These are phyloP conservation scores for Sclerotinia borealis DNA, from an alignment of 2,329 filamentous ascomycete species.

Conservation along the genomic window DNA sequence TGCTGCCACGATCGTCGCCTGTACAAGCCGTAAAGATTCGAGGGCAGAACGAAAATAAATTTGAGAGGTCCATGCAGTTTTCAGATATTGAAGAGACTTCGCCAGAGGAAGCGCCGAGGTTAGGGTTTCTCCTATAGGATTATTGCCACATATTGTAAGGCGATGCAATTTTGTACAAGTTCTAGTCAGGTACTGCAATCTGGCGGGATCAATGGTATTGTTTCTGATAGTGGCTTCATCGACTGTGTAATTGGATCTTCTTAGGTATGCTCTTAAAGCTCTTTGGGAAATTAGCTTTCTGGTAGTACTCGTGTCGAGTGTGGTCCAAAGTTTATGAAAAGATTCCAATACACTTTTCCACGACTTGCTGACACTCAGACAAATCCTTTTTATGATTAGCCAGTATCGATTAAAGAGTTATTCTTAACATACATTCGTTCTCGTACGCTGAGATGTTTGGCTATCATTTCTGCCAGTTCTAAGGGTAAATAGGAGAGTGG, in stretches of 20 bases:
- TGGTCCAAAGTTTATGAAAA: conserved; percentile 29
- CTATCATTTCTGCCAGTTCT: conserved; percentile 32
- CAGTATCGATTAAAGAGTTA: not conserved
- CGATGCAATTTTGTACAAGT: conserved; percentile 25
- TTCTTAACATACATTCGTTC: conserved; percentile 28
- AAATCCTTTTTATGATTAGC: conserved; percentile 24
- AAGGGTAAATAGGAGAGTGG: conserved; percentile 31
- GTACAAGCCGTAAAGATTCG: conserved; percentile 16
- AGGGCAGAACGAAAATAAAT: conserved; percentile 17
- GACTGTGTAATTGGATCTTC: conserved; percentile 29
- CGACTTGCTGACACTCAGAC: conserved; percentile 28
- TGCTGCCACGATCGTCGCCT: conserved; percentile 20
- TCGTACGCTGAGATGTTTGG: conserved; percentile 26
- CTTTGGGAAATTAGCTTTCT: conserved; percentile 18
- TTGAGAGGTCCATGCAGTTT: conserved; percentile 16
- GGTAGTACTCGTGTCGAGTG: conserved; percentile 25
- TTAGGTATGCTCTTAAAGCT: conserved; percentile 25
- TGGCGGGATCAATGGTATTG: conserved; percentile 17
- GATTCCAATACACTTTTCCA: conserved; percentile 31
- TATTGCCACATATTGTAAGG: conserved; percentile 23
- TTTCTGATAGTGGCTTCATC: conserved; percentile 24
- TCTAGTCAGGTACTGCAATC: conserved; percentile 23
- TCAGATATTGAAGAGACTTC: conserved; percentile 20
- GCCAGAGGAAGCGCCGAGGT: conserved; percentile 19
- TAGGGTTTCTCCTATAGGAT: conserved; percentile 26